Conservation (phyloP, 495 filamentous ascomycete genomes). For the Neurospora tetrasperma region DNA sequence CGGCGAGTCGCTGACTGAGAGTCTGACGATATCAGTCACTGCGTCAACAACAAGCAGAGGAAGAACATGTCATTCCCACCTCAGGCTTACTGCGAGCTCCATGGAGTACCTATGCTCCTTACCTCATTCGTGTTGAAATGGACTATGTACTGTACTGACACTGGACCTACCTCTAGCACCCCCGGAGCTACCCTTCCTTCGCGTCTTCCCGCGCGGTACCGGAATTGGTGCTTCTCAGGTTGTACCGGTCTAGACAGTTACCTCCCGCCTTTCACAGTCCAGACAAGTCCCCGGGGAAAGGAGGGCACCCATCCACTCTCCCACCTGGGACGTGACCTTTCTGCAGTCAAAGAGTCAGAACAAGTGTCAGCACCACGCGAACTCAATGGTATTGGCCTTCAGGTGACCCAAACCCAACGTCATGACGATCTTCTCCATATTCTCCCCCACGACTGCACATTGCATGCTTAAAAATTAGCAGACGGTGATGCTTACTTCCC, state of each 20-base stretch:
- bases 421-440: not conserved
- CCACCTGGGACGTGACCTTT: not conserved
- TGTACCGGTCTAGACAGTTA: slow-evolving; percentile 7
- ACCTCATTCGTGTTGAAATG: not conserved
- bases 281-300: not conserved
- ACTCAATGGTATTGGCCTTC: not conserved
- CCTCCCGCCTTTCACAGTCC: not conserved
- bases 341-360: not conserved
- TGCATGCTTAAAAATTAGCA: not conserved
- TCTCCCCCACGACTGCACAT: not conserved
- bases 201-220: slow-evolving; percentile 22
- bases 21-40: not conserved
- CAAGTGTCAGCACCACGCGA: not conserved
- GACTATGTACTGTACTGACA: not conserved
- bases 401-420: not conserved
- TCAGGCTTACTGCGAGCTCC: not conserved
- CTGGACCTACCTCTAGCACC: not conserved
- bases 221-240: slow-evolving; percentile 1
- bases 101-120: not conserved
- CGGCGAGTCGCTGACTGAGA: not conserved
- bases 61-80: not conserved
- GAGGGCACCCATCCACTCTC: not conserved
- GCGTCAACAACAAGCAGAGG: not conserved
- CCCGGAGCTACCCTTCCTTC: slow-evolving; percentile 5
- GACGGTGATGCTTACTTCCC: slow-evolving; percentile 9